Evolutionary conservation across 2,329 filamentous ascomycete genomes (phyloP).

Genomic region (Trichoderma polysporum): DNA sequence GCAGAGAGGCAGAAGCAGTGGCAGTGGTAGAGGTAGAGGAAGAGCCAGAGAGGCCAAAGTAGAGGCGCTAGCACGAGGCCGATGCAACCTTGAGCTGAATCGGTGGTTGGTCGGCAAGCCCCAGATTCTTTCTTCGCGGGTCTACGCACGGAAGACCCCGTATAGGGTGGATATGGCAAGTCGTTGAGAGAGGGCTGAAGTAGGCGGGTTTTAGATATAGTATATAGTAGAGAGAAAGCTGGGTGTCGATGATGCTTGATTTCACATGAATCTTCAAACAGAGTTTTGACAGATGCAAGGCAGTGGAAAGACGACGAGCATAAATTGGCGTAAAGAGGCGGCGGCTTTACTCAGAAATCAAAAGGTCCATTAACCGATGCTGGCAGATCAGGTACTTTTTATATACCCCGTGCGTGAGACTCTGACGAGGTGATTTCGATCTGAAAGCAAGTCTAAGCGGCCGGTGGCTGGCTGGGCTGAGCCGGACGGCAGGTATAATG

Average conservation of each 20-base stretch:
- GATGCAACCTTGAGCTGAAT: neutral
- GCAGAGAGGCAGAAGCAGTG: constrained; percentile 35
- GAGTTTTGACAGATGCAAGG: neutral
- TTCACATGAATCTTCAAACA: too few relatives aligned
- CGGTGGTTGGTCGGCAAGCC: neutral
- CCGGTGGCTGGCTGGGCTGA: neutral
- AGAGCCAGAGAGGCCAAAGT: neutral
- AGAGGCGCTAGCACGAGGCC: neutral
- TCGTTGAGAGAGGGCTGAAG: neutral
- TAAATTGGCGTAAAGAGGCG: neutral
- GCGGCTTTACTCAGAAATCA: neutral
- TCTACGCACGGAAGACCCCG: neutral
- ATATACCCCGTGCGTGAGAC: neutral
- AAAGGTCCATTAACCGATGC: neutral
- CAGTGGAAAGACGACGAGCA: neutral
- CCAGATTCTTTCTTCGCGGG: neutral
- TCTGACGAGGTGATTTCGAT: neutral
- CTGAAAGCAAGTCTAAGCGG: neutral
- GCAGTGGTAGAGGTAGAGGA: constrained; percentile 29
- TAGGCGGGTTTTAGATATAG: neutral
- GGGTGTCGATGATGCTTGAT: neutral
- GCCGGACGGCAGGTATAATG: neutral
- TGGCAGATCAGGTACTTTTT: neutral
- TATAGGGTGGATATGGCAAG: too few relatives aligned
- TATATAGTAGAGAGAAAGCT: neutral